phyloP scores from a whole-genome alignment of 1,139 yeast species.

The Zygotorulaspora mrakii region DNA sequence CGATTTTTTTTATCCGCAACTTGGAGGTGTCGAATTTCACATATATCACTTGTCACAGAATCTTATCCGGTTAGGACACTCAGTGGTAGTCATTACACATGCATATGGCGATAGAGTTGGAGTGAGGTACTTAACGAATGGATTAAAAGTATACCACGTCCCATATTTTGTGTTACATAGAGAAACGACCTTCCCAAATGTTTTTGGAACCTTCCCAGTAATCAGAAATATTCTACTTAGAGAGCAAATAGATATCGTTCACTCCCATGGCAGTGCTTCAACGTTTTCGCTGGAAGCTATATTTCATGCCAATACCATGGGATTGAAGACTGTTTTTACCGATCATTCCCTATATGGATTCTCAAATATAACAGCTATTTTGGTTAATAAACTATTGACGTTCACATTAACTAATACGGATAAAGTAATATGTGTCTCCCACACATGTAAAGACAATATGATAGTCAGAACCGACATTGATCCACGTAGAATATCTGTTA shows the following conservation, averaged over 20 bases:
- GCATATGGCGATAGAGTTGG: conserved; percentile 82
- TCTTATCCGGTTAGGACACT: conserved; percentile 79
- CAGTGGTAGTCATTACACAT: conserved; percentile 88
- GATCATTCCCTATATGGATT: conserved; percentile 96
- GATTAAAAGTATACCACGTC: conserved; percentile 86
- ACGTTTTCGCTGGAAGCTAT: conserved; percentile 86
- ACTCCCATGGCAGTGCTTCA: conserved; percentile 91
- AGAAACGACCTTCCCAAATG: conserved; percentile 84
- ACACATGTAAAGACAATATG: conserved; percentile 94
- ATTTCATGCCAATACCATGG: conserved; percentile 90
- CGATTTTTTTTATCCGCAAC: conserved; percentile 96
- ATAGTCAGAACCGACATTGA: conserved; percentile 81
- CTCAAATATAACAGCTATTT: conserved; percentile 75
- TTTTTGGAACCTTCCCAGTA: conserved; percentile 82
- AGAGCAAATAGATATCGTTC: conserved; percentile 83
- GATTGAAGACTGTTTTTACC: conserved; percentile 83
- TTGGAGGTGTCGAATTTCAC: conserved; percentile 97
- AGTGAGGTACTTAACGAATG: conserved; percentile 76
- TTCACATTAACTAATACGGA: conserved; percentile 85
- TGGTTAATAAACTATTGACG: conserved; percentile 81
- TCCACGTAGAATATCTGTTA: conserved; percentile 77
- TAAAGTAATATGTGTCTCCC: conserved; percentile 91
- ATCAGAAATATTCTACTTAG: conserved; percentile 79
- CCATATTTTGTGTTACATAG: conserved; percentile 78
- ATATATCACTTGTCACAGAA: conserved; percentile 79